Conservation (phyloP, 306 rosid species). For the Medicago truncatula region DNA sequence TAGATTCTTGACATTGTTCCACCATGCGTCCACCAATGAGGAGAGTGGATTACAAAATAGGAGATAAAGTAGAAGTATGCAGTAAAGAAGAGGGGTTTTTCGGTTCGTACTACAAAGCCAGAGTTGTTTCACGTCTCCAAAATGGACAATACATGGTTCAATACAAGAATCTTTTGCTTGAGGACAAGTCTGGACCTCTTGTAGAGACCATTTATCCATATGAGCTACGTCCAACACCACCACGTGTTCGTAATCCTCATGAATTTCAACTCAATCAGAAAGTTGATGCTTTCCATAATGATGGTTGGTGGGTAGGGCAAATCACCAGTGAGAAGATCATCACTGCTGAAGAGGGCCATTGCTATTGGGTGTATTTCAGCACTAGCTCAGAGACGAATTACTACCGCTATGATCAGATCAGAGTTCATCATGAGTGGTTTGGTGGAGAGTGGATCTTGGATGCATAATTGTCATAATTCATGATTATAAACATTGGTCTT, state of each 20-base stretch:
- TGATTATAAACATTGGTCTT: not conserved
- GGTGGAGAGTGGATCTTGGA: not conserved
- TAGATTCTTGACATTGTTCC: not conserved
- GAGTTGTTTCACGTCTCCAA: not conserved
- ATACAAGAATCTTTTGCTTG: slow-evolving; percentile 42
- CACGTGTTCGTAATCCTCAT: not conserved
- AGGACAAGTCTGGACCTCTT: slow-evolving; percentile 33
- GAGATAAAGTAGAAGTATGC: slow-evolving; percentile 23
- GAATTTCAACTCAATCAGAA: not conserved
- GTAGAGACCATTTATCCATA: slow-evolving; percentile 17
- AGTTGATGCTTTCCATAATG: slow-evolving; percentile 62
- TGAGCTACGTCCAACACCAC: slow-evolving; percentile 56
- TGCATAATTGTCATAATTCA: not conserved
- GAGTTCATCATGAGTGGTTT: not conserved
- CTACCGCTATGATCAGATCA: not conserved
- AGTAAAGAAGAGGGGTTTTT: slow-evolving; percentile 35
- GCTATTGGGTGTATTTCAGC: not conserved
- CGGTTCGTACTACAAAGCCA: slow-evolving; percentile 29
- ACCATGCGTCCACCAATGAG: slow-evolving; percentile 47
- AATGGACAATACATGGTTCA: slow-evolving; percentile 38
- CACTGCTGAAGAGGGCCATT: fast-evolving
- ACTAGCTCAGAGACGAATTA: not conserved
- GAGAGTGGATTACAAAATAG: not conserved
- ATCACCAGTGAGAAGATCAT: not conserved
- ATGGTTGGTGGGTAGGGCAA: slow-evolving; percentile 28